Percentiles rank a stretch among this genome's conserved stretches.
Evolutionary conservation across 257 asterid genomes (phyloP).

Genomic region (Asclepias syriaca): DNA sequence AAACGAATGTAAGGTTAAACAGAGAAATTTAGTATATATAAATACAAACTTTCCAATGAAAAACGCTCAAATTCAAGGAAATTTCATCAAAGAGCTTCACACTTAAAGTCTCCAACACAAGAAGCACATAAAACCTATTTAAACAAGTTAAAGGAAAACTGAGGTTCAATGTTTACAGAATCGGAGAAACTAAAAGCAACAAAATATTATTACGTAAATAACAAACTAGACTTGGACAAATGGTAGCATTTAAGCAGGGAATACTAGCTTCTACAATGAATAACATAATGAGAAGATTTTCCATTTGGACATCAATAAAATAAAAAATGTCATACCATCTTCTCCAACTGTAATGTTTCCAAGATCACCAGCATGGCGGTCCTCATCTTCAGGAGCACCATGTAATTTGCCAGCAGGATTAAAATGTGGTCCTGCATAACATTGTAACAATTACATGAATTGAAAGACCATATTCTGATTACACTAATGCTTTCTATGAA

Average conservation of each 20-base stretch:
- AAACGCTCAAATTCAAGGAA: neutral
- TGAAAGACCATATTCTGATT: neutral
- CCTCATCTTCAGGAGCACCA: slow-evolving; percentile 85
- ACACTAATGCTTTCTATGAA: neutral
- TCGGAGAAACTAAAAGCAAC: no score
- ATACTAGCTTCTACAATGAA: neutral
- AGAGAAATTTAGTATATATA: neutral
- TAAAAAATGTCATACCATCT: slow-evolving; percentile 49
- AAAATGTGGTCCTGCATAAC: slow-evolving; percentile 76
- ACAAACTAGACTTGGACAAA: neutral
- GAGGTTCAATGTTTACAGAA: no score
- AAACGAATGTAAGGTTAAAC: neutral
- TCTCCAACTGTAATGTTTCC: slow-evolving; percentile 78
- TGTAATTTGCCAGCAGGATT: slow-evolving; percentile 82
- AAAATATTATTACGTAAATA: neutral
- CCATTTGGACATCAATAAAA: no score
- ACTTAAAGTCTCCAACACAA: neutral
- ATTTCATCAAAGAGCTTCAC: neutral
- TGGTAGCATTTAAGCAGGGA: neutral
- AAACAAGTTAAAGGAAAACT: neutral
- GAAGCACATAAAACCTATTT: neutral
- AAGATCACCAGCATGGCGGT: slow-evolving; percentile 99
- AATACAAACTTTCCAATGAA: neutral
- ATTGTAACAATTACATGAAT: neutral
- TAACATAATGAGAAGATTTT: no score